Evolutionary conservation across 352 stramenopile species (phyloP), one percentile per base, ranked within the genome.

Genomic region (Phytophthora boehmeriae): DNA sequence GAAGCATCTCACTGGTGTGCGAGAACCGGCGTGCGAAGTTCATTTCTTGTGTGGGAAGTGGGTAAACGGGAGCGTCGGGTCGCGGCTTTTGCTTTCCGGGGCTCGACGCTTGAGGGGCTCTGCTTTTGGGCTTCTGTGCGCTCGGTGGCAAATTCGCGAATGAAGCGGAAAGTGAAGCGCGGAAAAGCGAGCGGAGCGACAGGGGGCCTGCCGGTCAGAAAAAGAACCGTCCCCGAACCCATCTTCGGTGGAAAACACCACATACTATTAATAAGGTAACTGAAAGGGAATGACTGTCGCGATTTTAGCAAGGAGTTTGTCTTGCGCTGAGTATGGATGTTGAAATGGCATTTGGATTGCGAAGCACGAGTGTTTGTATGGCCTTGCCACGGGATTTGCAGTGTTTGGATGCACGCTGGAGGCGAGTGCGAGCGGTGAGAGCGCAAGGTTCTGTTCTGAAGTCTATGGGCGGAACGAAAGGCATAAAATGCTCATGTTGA

Each of bases 1-100:
- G 64, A 36, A 73, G 63, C 68, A 76, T 74, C 45, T 76, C 68
- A 22, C 48, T 71, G 0, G 64, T 76, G 59, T 65, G 49, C 30
- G 61, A 69, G 35, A 80, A 73, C 10, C 72, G 72, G 30, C 72
- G 68, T 23, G 68, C 65, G 38, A 80, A 80, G 13, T 80, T 68
- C 72, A 80, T 71, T 19, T 5, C 30, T 41, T 5, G 10, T 75
- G 19, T 27, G 30, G 51, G 49, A 55, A 30, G 8, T 35, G 54
- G 41, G 54, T 30, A 30, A 6, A 5, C 5, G 9, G 25, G 38
- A 8, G 22, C 16, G 6, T 30, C 43, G 27, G 42, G 16, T 19
- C 17, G 19, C 34, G 32, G 42, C 6, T 34, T 8, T 16, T 28
- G 39, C 5, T 48, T 47, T 10, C 23, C 25, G 4, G 45, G 32